These are phyloP conservation scores for Lasiodiplodia gonubiensis DNA, from an alignment of 2,329 filamentous ascomycete genomes.

Conservation along the genomic window DNA sequence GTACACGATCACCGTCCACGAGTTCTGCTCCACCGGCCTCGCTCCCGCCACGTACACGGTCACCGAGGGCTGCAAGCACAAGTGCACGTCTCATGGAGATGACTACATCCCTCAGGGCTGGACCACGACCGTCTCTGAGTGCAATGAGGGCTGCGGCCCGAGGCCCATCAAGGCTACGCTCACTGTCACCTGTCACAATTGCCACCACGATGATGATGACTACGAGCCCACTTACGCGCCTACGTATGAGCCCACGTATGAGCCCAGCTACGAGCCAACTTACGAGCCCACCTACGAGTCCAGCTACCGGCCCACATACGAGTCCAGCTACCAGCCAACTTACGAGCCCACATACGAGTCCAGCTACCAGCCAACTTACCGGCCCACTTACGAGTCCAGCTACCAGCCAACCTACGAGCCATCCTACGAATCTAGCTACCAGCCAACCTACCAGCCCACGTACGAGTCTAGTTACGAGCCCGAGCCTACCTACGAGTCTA, in stretches of 20 bases:
- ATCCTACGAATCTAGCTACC: not conserved
- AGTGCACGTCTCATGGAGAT: not conserved
- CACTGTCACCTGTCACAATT: constrained; percentile 13
- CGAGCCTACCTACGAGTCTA: too few relatives aligned
- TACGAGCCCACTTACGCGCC: not conserved
- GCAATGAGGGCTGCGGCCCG: not conserved
- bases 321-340: not conserved
- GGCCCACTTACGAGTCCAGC: not conserved
- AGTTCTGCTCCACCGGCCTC: constrained; percentile 18
- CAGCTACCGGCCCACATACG: not conserved
- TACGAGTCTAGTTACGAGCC: too few relatives aligned
- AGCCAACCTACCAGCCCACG: not conserved
- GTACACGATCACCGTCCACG: constrained; percentile 11
- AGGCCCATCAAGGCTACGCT: constrained; percentile 12
- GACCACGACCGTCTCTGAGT: constrained; percentile 2
- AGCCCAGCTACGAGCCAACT: not conserved
- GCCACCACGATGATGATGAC: not conserved
- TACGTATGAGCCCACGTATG: not conserved
- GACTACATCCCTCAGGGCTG: not conserved
- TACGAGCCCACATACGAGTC: not conserved
- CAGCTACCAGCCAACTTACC: not conserved
- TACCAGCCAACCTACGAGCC: not conserved
- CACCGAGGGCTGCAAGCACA: constrained; percentile 2
- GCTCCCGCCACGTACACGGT: constrained; percentile 3
- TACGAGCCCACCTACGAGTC: not conserved